These are phyloP conservation scores for Firmiana major DNA, from an alignment of 345 rosid genomes.

Conservation along the genomic window DNA sequence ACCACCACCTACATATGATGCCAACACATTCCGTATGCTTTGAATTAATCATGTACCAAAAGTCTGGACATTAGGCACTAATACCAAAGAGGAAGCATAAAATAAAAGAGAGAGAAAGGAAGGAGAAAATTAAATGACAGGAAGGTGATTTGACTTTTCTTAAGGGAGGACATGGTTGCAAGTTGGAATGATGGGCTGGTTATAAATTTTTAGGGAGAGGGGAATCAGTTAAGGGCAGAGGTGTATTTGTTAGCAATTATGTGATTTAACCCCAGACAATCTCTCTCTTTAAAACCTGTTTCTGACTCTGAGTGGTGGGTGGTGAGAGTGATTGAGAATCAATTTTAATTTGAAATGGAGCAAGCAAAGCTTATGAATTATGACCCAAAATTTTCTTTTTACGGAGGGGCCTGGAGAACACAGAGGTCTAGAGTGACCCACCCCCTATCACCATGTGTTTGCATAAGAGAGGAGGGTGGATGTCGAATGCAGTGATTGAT, in stretches of 20 bases:
- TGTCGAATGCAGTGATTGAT: slow-evolving; percentile 10
- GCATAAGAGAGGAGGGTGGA: background rate
- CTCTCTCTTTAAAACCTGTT: background rate
- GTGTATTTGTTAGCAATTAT: slow-evolving; percentile 14
- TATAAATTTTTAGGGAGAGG: background rate
- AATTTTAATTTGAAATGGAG: slow-evolving; percentile 13
- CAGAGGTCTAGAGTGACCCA: slow-evolving; percentile 19
- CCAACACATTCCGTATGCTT: background rate
- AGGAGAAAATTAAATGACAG: background rate
- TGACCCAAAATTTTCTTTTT: background rate
- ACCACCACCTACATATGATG: background rate
- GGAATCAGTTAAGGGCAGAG: background rate
- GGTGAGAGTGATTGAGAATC: slow-evolving; percentile 22
- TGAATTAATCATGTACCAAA: background rate
- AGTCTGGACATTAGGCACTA: slow-evolving; percentile 15
- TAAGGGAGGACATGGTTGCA: background rate
- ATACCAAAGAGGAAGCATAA: background rate
- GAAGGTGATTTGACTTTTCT: background rate
- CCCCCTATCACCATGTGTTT: slow-evolving; percentile 4
- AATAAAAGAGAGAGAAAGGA: background rate
- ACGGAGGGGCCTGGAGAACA: background rate
- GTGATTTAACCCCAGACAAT: slow-evolving; percentile 2
- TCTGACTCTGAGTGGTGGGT: slow-evolving; percentile 20
- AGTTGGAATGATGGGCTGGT: slow-evolving; percentile 3
- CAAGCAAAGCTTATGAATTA: slow-evolving; percentile 8